phyloP scores from a whole-genome alignment of 2,329 filamentous ascomycete species.

The Drechmeria coniospora region DNA sequence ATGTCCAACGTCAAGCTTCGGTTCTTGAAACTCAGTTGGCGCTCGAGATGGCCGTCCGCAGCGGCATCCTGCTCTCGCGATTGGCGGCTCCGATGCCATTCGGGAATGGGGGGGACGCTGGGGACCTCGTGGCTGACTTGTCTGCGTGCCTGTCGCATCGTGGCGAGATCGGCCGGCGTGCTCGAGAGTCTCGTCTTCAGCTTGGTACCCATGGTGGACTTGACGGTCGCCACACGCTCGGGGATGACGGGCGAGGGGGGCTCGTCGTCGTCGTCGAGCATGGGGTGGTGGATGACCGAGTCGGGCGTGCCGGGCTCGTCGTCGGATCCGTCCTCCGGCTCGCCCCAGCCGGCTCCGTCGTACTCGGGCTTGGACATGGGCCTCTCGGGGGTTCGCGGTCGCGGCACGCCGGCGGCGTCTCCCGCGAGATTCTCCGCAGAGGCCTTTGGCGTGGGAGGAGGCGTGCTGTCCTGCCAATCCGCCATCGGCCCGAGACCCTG shows the following conservation, averaged over 20 bases:
- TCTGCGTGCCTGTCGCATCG: constrained; percentile 76
- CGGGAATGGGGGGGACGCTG: constrained; percentile 42
- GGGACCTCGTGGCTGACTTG: constrained; percentile 66
- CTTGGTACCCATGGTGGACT: constrained; percentile 63
- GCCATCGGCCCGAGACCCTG: constrained; percentile 2
- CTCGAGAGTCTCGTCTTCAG: constrained; percentile 81
- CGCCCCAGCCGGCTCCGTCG: constrained; percentile 46
- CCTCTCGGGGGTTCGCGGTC: constrained; percentile 34
- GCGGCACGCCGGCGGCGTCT: constrained; percentile 19
- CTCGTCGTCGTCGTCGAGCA: constrained; percentile 33
- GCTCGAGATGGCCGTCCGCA: constrained; percentile 33
- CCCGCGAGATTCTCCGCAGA: constrained; percentile 13
- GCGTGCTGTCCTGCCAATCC: background rate
- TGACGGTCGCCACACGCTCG: constrained; percentile 75
- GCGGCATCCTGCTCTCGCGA: constrained; percentile 27
- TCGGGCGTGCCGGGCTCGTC: constrained; percentile 62
- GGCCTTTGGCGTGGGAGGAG: background rate
- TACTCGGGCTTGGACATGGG: constrained; percentile 44
- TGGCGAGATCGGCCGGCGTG: constrained; percentile 66
- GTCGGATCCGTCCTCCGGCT: constrained; percentile 35
- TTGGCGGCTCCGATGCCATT: constrained; percentile 40
- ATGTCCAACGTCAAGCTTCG: constrained; percentile 70
- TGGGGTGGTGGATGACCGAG: constrained; percentile 72
- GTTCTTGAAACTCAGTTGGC: constrained; percentile 62
- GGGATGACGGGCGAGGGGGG: constrained; percentile 50